Conservation (phyloP, 495 filamentous ascomycete genomes). For the Chaetomidium leptoderma region DNA sequence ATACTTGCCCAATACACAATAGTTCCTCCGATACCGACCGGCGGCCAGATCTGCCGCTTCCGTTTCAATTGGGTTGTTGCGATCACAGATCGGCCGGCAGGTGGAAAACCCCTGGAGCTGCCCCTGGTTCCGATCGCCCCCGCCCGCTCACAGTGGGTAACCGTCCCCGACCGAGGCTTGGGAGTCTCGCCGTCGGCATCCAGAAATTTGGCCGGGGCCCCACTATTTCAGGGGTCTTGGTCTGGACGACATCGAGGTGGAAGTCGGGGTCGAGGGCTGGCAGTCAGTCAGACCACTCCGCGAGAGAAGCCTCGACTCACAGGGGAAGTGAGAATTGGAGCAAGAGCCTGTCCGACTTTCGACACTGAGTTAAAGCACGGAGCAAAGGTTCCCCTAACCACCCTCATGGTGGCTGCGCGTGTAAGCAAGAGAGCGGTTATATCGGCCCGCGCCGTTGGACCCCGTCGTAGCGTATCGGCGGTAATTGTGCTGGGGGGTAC, state of each 20-base stretch:
- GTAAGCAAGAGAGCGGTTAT: background rate
- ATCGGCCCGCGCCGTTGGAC: conserved; percentile 5
- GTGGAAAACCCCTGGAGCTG: background rate
- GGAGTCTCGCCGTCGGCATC: background rate
- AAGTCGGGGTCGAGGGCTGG: too few relatives aligned
- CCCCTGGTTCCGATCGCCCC: background rate
- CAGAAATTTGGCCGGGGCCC: background rate
- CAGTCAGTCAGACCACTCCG: too few relatives aligned
- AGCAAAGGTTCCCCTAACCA: background rate
- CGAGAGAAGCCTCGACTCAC: too few relatives aligned
- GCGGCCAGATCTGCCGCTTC: background rate
- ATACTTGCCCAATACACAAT: background rate
- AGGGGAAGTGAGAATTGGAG: too few relatives aligned
- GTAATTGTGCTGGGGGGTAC: background rate
- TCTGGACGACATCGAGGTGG: background rate
- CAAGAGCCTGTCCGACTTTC: too few relatives aligned
- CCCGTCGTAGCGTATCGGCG: background rate
- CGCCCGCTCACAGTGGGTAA: conserved; percentile 1
- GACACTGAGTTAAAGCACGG: background rate
- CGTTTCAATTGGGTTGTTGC: background rate
- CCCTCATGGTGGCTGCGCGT: background rate
- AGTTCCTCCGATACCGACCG: background rate
- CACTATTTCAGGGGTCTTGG: background rate
- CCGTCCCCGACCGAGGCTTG: background rate
- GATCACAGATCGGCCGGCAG: background rate